Percentiles rank a stretch among this genome's conserved stretches.
Evolutionary conservation across 768 basidiomycete species (phyloP).

Genomic region (Xerocomus spinulosus): DNA sequence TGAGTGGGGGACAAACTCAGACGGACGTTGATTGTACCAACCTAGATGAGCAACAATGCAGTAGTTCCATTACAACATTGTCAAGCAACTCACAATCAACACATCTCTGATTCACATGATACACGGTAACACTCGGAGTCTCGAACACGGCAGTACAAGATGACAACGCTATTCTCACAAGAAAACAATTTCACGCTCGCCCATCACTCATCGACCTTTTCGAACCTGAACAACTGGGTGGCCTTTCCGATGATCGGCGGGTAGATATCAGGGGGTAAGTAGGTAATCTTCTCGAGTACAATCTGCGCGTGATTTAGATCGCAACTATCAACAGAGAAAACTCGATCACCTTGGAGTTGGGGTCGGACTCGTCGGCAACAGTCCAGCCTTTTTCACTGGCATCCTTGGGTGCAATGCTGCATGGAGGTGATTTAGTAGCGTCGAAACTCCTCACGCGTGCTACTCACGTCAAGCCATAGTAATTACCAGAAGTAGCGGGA

Average conservation of each 20-base stretch:
- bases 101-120: neutral
- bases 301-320: neutral
- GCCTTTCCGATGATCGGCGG: neutral
- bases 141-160: too few species aligned
- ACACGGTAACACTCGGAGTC: neutral
- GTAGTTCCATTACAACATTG: too few species aligned
- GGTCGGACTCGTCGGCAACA: neutral
- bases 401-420: neutral
- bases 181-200: neutral
- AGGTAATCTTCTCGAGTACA: neutral
- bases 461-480: neutral
- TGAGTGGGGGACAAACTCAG: too few species aligned
- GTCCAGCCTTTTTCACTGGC: neutral
- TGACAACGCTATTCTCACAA: too few species aligned
- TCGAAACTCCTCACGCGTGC: too few species aligned
- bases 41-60: too few species aligned
- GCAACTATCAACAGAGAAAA: neutral
- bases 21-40: too few species aligned
- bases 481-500: neutral
- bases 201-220: neutral
- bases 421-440: neutral
- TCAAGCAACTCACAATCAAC: too few species aligned
- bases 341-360: neutral
- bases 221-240: neutral
- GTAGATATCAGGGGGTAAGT: neutral